phyloP scores from a whole-genome alignment of 306 rosid species.

The Prunus davidiana region DNA sequence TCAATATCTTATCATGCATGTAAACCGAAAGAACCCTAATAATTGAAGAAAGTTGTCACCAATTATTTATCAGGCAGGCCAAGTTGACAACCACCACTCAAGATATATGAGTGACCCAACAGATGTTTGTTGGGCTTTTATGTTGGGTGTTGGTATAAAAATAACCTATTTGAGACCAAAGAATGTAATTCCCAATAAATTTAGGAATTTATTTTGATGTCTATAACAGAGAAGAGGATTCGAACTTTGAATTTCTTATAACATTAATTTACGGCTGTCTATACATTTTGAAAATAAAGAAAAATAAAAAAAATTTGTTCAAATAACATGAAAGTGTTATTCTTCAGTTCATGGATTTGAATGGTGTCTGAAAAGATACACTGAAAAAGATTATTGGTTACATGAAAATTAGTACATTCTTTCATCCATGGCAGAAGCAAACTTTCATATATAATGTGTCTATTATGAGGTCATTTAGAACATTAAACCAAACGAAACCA shows the following conservation, averaged over 20 bases:
- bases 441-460: not conserved
- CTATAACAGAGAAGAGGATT: too few species aligned
- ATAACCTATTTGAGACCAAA: not conserved
- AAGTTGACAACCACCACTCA: conserved; percentile 14
- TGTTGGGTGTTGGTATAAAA: not conserved
- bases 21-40: conserved; percentile 28
- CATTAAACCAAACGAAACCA: not conserved
- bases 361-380: too few species aligned
- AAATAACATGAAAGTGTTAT: too few species aligned
- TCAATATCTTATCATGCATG: conserved; percentile 21
- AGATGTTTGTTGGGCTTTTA: not conserved
- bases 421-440: not conserved
- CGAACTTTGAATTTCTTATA: too few species aligned
- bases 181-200: too few species aligned
- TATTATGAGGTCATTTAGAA: not conserved
- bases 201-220: too few species aligned
- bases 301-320: too few species aligned
- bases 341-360: too few species aligned
- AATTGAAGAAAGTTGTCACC: conserved; percentile 38
- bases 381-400: too few species aligned
- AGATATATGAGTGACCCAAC: conserved; percentile 18
- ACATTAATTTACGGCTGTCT: too few species aligned
- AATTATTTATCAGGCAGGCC: conserved; percentile 23
- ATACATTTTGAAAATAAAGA: too few species aligned
- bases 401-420: too few species aligned